A percentile compares a stretch with the other conserved stretches of the same genome.
These are phyloP conservation scores for Dorcoceras hygrometricum DNA, from an alignment of 257 asterid genomes.

Conservation along the genomic window DNA sequence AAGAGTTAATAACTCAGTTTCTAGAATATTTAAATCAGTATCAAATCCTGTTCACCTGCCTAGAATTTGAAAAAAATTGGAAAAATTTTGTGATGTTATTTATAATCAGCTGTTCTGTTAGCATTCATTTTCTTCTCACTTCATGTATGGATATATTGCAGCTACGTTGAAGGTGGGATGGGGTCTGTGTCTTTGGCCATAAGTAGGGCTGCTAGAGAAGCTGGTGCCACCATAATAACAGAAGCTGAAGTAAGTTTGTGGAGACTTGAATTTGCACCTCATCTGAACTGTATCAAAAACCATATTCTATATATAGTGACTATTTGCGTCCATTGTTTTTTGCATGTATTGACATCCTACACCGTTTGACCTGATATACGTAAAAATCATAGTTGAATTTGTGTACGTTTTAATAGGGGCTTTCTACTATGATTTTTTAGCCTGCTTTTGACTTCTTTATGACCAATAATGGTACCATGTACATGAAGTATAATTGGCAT, in stretches of 20 bases:
- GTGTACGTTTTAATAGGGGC: neutral
- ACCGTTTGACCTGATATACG: neutral
- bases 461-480: neutral
- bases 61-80: neutral
- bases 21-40: conserved; percentile 2
- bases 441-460: neutral
- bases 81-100: conserved; percentile 19
- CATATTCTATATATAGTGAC: neutral
- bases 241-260: conserved; percentile 66
- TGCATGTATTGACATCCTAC: neutral
- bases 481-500: neutral
- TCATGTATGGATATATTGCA: conserved; percentile 34
- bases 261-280: conserved; percentile 18
- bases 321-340: neutral
- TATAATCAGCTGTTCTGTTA: conserved; percentile 7
- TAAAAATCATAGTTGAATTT: neutral
- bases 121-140: conserved; percentile 21
- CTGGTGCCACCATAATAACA: conserved; percentile 80
- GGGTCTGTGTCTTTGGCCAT: conserved; percentile 89
- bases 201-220: conserved; percentile 75
- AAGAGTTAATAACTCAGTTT: conserved; percentile 7
- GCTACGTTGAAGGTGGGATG: conserved; percentile 99
- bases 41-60: conserved; percentile 14
- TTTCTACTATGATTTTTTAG: neutral
- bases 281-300: conserved; percentile 11